Evolutionary conservation across 1,284 basidiomycete species (phyloP).

Genomic region (Trichosporon sp.): DNA sequence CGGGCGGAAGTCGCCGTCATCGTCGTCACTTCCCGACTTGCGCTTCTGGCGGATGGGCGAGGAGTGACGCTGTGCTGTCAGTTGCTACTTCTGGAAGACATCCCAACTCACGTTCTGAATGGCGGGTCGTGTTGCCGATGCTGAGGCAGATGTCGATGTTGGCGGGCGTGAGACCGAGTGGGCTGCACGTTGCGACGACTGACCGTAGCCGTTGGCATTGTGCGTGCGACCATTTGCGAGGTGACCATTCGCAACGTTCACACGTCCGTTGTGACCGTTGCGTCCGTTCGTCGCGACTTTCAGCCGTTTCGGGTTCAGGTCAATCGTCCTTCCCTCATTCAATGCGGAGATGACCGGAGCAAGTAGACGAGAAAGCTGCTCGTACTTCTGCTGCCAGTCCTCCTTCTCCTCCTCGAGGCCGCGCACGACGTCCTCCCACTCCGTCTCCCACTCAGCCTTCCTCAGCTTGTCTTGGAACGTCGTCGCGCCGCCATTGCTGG

Average conservation of each 20-base stretch:
- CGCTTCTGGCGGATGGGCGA: slow-evolving; percentile 4
- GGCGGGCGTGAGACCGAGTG: background rate
- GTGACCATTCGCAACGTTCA: background rate
- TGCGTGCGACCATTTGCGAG: background rate
- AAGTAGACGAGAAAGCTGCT: background rate
- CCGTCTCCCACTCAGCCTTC: background rate
- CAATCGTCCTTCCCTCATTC: background rate
- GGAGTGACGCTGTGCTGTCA: background rate
- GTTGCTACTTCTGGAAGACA: background rate
- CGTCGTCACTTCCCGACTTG: background rate
- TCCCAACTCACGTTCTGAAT: background rate
- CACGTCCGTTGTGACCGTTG: background rate
- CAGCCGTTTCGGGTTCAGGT: background rate
- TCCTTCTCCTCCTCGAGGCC: background rate
- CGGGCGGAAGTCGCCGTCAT: background rate
- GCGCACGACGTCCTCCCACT: background rate
- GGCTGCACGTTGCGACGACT: background rate
- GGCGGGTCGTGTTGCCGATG: background rate
- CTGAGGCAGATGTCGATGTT: background rate
- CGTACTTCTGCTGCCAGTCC: slow-evolving; percentile 9
- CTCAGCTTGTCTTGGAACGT: background rate
- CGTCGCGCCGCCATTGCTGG: background rate
- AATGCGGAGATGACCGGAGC: background rate
- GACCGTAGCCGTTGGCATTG: background rate
- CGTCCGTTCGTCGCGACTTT: background rate